phyloP scores from a whole-genome alignment of 1,284 basidiomycete species.

The Ustilago cynodontis region DNA sequence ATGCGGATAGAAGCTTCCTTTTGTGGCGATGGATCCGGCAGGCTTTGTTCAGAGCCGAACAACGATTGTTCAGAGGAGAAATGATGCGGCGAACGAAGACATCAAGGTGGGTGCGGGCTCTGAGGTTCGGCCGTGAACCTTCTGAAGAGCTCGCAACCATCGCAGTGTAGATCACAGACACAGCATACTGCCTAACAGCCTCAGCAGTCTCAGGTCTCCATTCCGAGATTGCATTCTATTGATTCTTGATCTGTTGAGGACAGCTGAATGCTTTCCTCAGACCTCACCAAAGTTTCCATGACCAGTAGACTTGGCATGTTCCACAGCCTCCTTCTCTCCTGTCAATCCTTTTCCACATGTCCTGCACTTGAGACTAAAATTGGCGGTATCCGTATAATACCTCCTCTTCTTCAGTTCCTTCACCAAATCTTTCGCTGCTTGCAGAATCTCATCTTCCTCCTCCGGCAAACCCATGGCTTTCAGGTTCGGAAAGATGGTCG shows the following conservation, averaged over 20 bases:
- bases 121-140: neutral
- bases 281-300: conserved; percentile 59
- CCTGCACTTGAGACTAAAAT: conserved; percentile 52
- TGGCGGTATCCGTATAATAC: conserved; percentile 60
- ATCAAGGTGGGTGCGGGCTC: neutral
- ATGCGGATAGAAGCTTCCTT: neutral
- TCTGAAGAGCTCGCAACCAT: neutral
- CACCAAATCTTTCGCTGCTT: conserved; percentile 37
- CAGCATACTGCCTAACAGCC: neutral
- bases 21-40: too few species aligned
- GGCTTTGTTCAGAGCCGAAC: too few species aligned
- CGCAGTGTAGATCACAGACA: neutral
- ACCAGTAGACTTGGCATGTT: conserved; percentile 55
- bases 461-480: conserved; percentile 10
- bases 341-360: conserved; percentile 37
- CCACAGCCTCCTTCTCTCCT: conserved; percentile 55
- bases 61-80: neutral
- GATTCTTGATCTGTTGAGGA: neutral
- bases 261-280: neutral
- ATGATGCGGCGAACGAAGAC: neutral
- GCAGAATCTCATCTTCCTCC: conserved; percentile 29
- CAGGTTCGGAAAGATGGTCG: conserved; percentile 43
- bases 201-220: neutral
- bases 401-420: conserved; percentile 36
- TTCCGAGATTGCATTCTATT: neutral